Evolutionary conservation across 495 filamentous ascomycete species (phyloP).

Genomic region (Annulohypoxylon stygium): DNA sequence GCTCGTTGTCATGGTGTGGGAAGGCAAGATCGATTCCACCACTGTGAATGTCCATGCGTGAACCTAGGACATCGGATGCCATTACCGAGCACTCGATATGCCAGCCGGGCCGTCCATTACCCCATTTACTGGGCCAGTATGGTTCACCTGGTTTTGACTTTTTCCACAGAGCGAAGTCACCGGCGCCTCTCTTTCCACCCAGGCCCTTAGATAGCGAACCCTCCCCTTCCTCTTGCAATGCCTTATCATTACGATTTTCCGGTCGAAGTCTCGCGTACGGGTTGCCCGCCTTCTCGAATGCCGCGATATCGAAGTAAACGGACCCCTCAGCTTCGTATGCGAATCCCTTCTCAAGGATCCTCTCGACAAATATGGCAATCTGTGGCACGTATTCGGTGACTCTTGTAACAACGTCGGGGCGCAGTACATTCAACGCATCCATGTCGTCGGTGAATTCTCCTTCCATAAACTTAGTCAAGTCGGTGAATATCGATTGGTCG

Average conservation of each 20-base stretch:
- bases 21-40: constrained; percentile 94
- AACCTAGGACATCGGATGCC: constrained; percentile 87
- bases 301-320: constrained; percentile 92
- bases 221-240: constrained; percentile 88
- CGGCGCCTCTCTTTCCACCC: constrained; percentile 74
- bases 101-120: constrained; percentile 90
- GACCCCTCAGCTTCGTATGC: constrained; percentile 89
- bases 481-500: constrained; percentile 78
- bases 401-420: constrained; percentile 83
- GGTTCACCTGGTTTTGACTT: constrained; percentile 92
- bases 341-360: constrained; percentile 85
- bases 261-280: constrained; percentile 88
- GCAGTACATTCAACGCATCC: constrained; percentile 84
- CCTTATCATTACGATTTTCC: constrained; percentile 85
- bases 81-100: constrained; percentile 99
- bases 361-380: constrained; percentile 77
- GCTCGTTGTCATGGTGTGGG: constrained; percentile 96
- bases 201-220: constrained; percentile 80
- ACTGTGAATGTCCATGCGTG: constrained; percentile 90
- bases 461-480: constrained; percentile 86
- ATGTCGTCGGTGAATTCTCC: constrained; percentile 87
- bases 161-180: constrained; percentile 97
- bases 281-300: constrained; percentile 87
- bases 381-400: constrained; percentile 91
- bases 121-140: constrained; percentile 89